These are phyloP conservation scores for Lodderomyces theae DNA, from an alignment of 1,139 yeast genomes.

Conservation along the genomic window DNA sequence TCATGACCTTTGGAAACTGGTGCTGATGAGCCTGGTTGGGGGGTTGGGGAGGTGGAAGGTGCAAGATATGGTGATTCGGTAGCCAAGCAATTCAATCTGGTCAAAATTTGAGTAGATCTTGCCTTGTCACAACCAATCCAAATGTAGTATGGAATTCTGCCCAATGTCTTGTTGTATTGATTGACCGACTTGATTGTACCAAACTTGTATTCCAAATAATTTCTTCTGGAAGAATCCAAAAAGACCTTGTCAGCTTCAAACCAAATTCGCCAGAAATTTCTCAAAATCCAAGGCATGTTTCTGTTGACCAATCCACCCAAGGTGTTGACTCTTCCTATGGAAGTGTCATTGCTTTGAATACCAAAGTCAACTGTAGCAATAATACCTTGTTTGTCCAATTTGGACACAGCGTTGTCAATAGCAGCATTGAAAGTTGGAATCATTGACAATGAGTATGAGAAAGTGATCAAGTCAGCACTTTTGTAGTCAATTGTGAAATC, in stretches of 20 bases:
- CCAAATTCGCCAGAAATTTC: constrained; percentile 87
- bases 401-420: constrained; percentile 60
- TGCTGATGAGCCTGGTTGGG: constrained; percentile 15
- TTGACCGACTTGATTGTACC: constrained; percentile 78
- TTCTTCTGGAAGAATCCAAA: constrained; percentile 77
- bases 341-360: constrained; percentile 63
- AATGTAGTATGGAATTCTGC: constrained; percentile 75
- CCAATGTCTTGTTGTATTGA: constrained; percentile 59
- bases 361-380: constrained; percentile 78
- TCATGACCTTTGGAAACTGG: constrained; percentile 67
- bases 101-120: constrained; percentile 56
- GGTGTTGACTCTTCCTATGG: constrained; percentile 69
- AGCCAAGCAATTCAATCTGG: constrained; percentile 67
- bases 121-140: constrained; percentile 80
- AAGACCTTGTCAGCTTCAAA: constrained; percentile 81
- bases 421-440: constrained; percentile 80
- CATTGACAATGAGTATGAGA: constrained; percentile 80
- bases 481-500: constrained; percentile 53
- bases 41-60: constrained; percentile 38
- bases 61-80: constrained; percentile 80
- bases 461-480: constrained; percentile 61
- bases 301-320: constrained; percentile 70
- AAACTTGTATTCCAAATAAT: constrained; percentile 74
- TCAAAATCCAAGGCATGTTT: constrained; percentile 70
- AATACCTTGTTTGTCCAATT: constrained; percentile 57